Evolutionary conservation across 1,284 basidiomycete genomes (phyloP).

Genomic region (Ceratobasidium sp.): DNA sequence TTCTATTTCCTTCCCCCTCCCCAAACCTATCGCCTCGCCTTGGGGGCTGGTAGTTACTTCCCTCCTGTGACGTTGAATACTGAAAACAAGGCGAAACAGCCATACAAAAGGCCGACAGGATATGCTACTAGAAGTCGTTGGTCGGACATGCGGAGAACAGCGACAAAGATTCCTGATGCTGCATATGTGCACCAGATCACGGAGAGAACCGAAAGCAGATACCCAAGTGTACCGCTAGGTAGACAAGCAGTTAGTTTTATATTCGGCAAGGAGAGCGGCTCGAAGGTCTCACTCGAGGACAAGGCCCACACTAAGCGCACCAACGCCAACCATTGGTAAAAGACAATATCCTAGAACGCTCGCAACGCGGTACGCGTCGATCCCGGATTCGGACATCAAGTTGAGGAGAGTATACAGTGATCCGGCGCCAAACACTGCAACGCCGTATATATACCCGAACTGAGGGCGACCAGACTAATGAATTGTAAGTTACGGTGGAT

Average conservation of each 20-base stretch:
- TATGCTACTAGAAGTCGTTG: constrained; percentile 94
- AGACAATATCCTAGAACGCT: constrained; percentile 98
- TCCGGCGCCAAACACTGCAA: constrained; percentile 92
- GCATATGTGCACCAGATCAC: constrained; percentile 97
- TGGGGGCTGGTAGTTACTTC: constrained; percentile 11
- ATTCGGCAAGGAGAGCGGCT: neutral
- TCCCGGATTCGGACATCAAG: constrained; percentile 95
- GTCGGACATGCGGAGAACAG: constrained; percentile 92
- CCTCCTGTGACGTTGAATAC: constrained; percentile 70
- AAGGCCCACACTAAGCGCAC: constrained; percentile 88
- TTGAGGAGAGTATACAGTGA: constrained; percentile 97
- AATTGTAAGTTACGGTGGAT: constrained; percentile 9
- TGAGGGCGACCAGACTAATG: constrained; percentile 95
- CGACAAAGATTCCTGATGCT: constrained; percentile 93
- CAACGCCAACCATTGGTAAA: constrained; percentile 96
- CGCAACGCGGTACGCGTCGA: constrained; percentile 96
- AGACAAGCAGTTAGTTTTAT: neutral
- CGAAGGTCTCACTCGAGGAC: constrained; percentile 82
- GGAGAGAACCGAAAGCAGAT: constrained; percentile 81
- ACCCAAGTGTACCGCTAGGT: constrained; percentile 81
- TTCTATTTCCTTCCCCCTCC: neutral
- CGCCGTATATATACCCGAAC: constrained; percentile 99
- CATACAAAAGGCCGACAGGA: constrained; percentile 90
- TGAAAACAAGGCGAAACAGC: constrained; percentile 90
- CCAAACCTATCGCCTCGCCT: neutral